A percentile compares a stretch with the other conserved stretches of the same genome.
Conservation (phyloP, 495 filamentous ascomycete species). For the Parachaetomium inaequale region DNA sequence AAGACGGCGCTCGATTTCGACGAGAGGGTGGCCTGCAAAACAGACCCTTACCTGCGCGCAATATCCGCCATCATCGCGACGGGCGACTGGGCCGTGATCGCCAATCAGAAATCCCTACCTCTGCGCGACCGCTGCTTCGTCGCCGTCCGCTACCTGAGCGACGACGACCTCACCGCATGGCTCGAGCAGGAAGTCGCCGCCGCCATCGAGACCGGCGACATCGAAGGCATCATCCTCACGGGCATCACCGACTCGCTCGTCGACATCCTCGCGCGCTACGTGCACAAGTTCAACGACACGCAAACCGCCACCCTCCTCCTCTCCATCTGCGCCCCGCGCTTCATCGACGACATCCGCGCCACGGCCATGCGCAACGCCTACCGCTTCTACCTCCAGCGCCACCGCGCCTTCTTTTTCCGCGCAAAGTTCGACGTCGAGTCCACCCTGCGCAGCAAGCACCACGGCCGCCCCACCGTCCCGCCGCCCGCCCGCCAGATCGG, state of each 20-base stretch:
- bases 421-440: conserved; percentile 62
- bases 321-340: conserved; percentile 74
- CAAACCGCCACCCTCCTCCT: conserved; percentile 87
- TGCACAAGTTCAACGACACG: conserved; percentile 79
- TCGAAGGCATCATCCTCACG: conserved; percentile 84
- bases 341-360: conserved; percentile 74
- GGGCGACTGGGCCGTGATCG: conserved; percentile 80
- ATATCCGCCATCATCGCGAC: conserved; percentile 90
- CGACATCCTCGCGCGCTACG: conserved; percentile 82
- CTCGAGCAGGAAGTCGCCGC: conserved; percentile 58
- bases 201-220: conserved; percentile 69
- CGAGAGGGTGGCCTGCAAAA: conserved; percentile 45
- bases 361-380: conserved; percentile 79
- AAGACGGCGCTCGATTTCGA: conserved; percentile 47
- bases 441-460: conserved; percentile 55
- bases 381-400: conserved; percentile 69
- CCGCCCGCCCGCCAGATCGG: conserved; percentile 72
- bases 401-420: conserved; percentile 51
- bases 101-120: conserved; percentile 76
- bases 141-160: conserved; percentile 77
- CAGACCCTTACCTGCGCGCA: conserved; percentile 83
- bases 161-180: conserved; percentile 72
- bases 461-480: conserved; percentile 60
- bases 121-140: conserved; percentile 81
- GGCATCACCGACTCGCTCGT: conserved; percentile 76